Evolutionary conservation across 2,329 filamentous ascomycete genomes (phyloP).

Genomic region (Zalaria obscura): DNA sequence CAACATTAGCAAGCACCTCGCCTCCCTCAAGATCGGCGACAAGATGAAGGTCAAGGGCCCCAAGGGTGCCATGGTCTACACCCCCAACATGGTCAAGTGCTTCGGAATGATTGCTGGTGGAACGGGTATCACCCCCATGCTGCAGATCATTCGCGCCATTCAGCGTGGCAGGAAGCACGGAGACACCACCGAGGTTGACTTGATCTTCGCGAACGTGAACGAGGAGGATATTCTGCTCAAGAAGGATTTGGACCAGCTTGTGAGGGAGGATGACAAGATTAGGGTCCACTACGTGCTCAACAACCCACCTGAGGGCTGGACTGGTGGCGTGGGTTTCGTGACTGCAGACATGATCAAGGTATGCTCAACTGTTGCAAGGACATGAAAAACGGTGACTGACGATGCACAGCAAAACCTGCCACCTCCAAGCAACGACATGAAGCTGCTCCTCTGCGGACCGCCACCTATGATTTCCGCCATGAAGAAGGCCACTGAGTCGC

Average conservation of each 20-base stretch:
- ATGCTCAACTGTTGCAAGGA: constrained; percentile 17
- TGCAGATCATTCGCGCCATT: constrained; percentile 88
- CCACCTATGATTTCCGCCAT: constrained; percentile 93
- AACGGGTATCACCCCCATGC: constrained; percentile 96
- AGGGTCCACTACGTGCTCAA: constrained; percentile 91
- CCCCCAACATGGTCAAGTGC: constrained; percentile 87
- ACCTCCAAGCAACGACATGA: constrained; percentile 71
- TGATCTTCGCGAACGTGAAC: constrained; percentile 96
- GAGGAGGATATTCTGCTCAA: constrained; percentile 81
- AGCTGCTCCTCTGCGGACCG: constrained; percentile 87
- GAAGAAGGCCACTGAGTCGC: constrained; percentile 84
- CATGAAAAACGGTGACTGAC: constrained; percentile 7
- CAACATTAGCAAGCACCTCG: constrained; percentile 92
- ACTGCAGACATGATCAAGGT: constrained; percentile 88
- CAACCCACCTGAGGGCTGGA: constrained; percentile 86
- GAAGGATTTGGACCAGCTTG: constrained; percentile 76
- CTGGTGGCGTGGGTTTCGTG: constrained; percentile 85
- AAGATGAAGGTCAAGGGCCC: constrained; percentile 83
- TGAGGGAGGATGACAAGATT: constrained; percentile 65
- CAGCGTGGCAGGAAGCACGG: constrained; percentile 33
- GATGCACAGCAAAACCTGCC: constrained; percentile 56
- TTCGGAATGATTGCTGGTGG: constrained; percentile 98
- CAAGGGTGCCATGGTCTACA: constrained; percentile 97
- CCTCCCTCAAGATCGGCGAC: constrained; percentile 67
- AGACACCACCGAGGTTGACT: constrained; percentile 71